Evolutionary conservation across 345 rosid genomes (phyloP), one percentile per base, ranked within the genome.

Genomic region (Lenwebbia sp.): DNA sequence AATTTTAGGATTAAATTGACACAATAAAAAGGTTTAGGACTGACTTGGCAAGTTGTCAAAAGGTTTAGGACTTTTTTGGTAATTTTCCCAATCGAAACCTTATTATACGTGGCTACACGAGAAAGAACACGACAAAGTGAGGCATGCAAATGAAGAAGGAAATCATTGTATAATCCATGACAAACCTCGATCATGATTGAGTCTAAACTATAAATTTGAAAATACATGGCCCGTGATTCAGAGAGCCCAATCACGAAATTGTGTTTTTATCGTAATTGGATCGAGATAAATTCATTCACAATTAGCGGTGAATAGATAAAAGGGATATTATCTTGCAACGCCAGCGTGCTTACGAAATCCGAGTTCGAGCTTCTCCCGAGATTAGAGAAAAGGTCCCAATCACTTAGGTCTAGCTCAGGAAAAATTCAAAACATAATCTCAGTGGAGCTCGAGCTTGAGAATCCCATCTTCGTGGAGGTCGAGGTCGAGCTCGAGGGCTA

Each of bases 171-270:
- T 8, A 7, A 10, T 8, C 41, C 8, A 33, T 7, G 23, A 17
- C 44, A 65, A 17, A 17, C 0, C 1, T 17, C 3, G 0, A 7
- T 65, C 76, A 0, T 2, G 12, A 15, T 30, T 1, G 25, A 65
- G 25, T 65, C 41, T 0, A 30, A 0, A 52, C 17, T 22, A 1
- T 4, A 33, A 7, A 17, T 15, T 65, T 15, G 23, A 65, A 65
- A 30, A 7, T 30, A 3, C 76, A 7, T 1, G 12, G 8, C 5
- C 41, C 6, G 0, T 8, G 23, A 65, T 5, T 15, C 0, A 1
- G 1, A 60, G 17, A 60, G 19, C 5, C 1, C 1, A 28, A 60
- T 28, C 10, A 1, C 4, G 12, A 30, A 15, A 65, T 30, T 30
- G 44, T 8, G 5, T 7, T 15, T 15, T 62, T 62, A 15, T 62